A percentile compares a stretch with the other conserved stretches of the same genome.
Conservation (phyloP, 768 basidiomycete species). For the Basidioascus undulatus region DNA sequence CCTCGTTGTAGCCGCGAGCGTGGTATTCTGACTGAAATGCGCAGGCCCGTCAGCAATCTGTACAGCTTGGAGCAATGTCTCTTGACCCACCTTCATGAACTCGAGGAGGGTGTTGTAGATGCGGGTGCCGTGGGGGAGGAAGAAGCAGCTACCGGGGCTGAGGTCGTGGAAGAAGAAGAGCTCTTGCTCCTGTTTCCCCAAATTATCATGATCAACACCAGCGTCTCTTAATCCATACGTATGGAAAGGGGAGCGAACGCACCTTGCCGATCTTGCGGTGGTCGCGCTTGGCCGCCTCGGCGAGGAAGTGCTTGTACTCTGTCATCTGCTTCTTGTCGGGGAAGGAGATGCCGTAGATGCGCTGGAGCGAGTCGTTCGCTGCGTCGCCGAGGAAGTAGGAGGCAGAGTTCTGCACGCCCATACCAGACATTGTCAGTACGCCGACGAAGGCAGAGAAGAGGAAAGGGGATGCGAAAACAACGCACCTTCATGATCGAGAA, state of each 20-base stretch:
- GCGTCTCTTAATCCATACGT: background rate
- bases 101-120: slow-evolving; percentile 88
- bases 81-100: slow-evolving; percentile 49
- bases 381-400: slow-evolving; percentile 93
- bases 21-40: slow-evolving; percentile 52
- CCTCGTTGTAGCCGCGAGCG: slow-evolving; percentile 88
- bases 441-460: background rate
- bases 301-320: slow-evolving; percentile 88
- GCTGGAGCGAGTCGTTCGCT: slow-evolving; percentile 78
- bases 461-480: background rate
- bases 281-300: slow-evolving; percentile 92
- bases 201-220: no score
- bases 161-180: slow-evolving; percentile 96
- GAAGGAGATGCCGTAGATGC: slow-evolving; percentile 95
- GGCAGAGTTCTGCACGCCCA: slow-evolving; percentile 50
- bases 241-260: slow-evolving; percentile 3
- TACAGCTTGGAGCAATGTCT: background rate
- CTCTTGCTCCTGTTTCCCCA: slow-evolving; percentile 51
- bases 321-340: slow-evolving; percentile 85
- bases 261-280: slow-evolving; percentile 86
- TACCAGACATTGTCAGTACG: background rate
- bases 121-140: slow-evolving; percentile 85
- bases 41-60: background rate
- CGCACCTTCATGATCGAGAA: slow-evolving; percentile 83
- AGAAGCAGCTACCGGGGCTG: slow-evolving; percentile 86